Percentiles rank a stretch among this genome's conserved stretches.
These are phyloP conservation scores for Allium cepa DNA, from an alignment of 106 monocot genomes.

Conservation along the genomic window DNA sequence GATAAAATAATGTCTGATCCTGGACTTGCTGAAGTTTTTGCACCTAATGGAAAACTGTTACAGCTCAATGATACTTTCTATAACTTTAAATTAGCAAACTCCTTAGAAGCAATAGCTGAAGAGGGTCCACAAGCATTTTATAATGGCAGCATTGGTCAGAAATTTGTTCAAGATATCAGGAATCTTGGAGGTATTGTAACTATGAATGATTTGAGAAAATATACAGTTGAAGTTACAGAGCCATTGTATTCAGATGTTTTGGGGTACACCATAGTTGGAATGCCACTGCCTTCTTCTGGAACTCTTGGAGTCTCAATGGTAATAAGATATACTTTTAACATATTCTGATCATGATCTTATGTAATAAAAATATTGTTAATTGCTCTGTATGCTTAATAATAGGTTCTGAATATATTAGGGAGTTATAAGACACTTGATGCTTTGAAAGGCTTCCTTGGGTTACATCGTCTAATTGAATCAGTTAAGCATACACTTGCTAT, in stretches of 20 bases:
- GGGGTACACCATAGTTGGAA: slow-evolving; percentile 73
- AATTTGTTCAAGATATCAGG: slow-evolving; percentile 51
- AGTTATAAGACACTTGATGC: slow-evolving; percentile 40
- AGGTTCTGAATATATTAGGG: slow-evolving; percentile 52
- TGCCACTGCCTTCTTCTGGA: slow-evolving; percentile 92
- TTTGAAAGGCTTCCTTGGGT: slow-evolving; percentile 25
- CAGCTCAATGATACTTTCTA: slow-evolving; percentile 35
- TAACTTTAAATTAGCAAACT: slow-evolving; percentile 49
- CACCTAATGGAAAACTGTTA: slow-evolving; percentile 44
- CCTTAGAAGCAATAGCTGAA: slow-evolving; percentile 54
- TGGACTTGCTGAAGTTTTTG: slow-evolving; percentile 50
- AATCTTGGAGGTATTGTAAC: slow-evolving; percentile 62
- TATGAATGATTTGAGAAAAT: slow-evolving; percentile 61
- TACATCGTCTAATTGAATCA: slow-evolving; percentile 54
- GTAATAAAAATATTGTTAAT: background rate
- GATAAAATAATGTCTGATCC: slow-evolving; percentile 47
- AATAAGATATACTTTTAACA: slow-evolving; percentile 13
- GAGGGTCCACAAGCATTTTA: slow-evolving; percentile 67
- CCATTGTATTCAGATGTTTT: slow-evolving; percentile 43
- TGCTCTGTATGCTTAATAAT: background rate
- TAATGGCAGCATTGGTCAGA: slow-evolving; percentile 62
- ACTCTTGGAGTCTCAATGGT: slow-evolving; percentile 86
- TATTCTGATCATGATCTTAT: background rate
- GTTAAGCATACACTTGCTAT: slow-evolving; percentile 59
- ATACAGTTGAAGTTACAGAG: slow-evolving; percentile 36